Evolutionary conservation across 2,329 filamentous ascomycete species (phyloP).

Genomic region (Paraphoma chrysanthemicola): DNA sequence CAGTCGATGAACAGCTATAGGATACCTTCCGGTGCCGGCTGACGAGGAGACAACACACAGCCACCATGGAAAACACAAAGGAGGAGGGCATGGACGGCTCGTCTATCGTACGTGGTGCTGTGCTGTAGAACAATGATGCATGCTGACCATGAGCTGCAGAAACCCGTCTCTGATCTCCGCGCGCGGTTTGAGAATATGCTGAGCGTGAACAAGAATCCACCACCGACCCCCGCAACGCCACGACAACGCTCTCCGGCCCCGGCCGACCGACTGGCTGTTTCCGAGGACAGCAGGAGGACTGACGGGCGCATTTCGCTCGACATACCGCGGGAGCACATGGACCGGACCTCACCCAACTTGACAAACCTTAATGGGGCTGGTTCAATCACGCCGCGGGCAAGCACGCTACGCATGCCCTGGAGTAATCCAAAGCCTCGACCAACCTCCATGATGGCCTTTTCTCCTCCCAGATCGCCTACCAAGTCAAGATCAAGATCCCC

Average conservation of each 20-base stretch:
- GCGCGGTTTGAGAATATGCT: slow-evolving; percentile 83
- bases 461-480: slow-evolving; percentile 52
- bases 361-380: slow-evolving; percentile 48
- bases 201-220: slow-evolving; percentile 43
- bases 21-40: slow-evolving; percentile 41
- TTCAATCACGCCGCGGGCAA: slow-evolving; percentile 43
- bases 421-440: slow-evolving; percentile 50
- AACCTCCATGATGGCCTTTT: slow-evolving; percentile 57
- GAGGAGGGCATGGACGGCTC: slow-evolving; percentile 75
- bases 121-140: background rate
- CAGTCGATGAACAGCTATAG: slow-evolving; percentile 44
- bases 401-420: slow-evolving; percentile 44
- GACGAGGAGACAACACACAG: slow-evolving; percentile 29
- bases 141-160: slow-evolving; percentile 56
- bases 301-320: slow-evolving; percentile 52
- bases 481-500: slow-evolving; percentile 59
- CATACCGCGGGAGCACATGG: slow-evolving; percentile 44
- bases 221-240: slow-evolving; percentile 28
- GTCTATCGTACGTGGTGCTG: slow-evolving; percentile 67
- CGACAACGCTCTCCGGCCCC: slow-evolving; percentile 43
- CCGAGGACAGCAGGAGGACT: slow-evolving; percentile 36
- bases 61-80: slow-evolving; percentile 41
- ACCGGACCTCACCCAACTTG: slow-evolving; percentile 28
- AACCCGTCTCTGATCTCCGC: slow-evolving; percentile 80
- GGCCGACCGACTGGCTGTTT: slow-evolving; percentile 33